Evolutionary conservation across 306 rosid genomes (phyloP), one percentile per base, ranked within the genome.

Genomic region (Glycine soja): DNA sequence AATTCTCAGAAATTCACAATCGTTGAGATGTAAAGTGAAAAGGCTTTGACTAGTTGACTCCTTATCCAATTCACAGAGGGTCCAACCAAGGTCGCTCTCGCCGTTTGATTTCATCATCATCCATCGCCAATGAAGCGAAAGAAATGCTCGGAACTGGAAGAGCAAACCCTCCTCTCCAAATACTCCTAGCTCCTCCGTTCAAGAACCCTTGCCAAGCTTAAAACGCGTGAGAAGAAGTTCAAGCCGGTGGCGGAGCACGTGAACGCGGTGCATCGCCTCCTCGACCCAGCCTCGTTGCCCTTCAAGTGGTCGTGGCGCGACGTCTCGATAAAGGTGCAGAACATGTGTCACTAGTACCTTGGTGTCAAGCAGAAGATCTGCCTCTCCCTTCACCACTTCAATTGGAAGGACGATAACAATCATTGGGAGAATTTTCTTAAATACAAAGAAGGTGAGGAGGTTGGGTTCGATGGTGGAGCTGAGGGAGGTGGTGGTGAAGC

Each of bases 271-370:
- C 97, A 95, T 88, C 90, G 92, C 80, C 90, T 86, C 11, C 85
- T 66, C 7, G 92, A 95, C 79, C 90, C 97, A 0, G 3, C 85
- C 24, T 78, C 87, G 75, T 95, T 87, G 77, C 98, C 97, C 10
- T 95, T 95, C 92, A 87, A 86, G 61, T 95, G 98, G 98, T 90
- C 97, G 0, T 95, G 98, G 98, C 95, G 98, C 15, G 98, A 95
- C 24, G 97, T 95, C n/a, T 95, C 97, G 9, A 92, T 92, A 87
- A 95, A 95, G 90, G 97, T 95, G 58, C 97, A 95, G 87, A 92
- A 95, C 92, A 95, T 95, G 98, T 94, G 98, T 14, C 97, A 92
- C 72, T 97, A 95, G 88, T 95, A 95, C 80, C 84, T 95, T 52
- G 97, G 98, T 9, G 97, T 95, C 58, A 95, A 92, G 88, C 97